These are phyloP conservation scores for Prototheca cutis DNA, from an alignment of 163 green algal species.

Conservation along the genomic window DNA sequence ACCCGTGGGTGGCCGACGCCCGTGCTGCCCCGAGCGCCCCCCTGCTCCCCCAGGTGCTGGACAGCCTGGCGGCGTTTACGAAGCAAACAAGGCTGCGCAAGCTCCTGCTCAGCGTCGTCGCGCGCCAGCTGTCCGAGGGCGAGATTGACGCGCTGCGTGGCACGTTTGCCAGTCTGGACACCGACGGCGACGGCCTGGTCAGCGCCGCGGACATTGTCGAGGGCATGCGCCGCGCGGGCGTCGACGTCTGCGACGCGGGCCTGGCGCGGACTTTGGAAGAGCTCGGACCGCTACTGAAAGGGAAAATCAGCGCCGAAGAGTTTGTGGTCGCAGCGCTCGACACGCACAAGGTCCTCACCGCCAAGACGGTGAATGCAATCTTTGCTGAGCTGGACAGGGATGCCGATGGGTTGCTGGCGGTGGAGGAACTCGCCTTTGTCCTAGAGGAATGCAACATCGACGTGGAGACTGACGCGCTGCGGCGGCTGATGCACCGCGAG, in stretches of 20 bases:
- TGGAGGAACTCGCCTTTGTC: constrained; percentile 21
- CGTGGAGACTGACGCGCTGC: constrained; percentile 9
- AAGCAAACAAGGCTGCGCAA: constrained; percentile 11
- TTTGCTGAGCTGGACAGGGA: constrained; percentile 26
- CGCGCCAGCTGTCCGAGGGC: constrained; percentile 17
- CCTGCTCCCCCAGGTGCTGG: constrained; percentile 22
- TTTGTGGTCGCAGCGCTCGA: constrained; percentile 30
- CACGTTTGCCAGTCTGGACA: constrained; percentile 17
- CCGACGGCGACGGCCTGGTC: constrained; percentile 28
- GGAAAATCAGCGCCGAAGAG: constrained; percentile 23
- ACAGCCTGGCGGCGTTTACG: constrained; percentile 42
- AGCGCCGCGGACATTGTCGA: constrained; percentile 11
- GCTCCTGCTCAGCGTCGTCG: constrained; percentile 26
- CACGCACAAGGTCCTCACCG: constrained; percentile 18
- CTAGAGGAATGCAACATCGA: constrained; percentile 25
- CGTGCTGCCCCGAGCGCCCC: background rate
- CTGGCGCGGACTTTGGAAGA: constrained; percentile 15
- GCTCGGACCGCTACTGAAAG: constrained; percentile 33
- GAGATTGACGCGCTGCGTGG: constrained; percentile 22
- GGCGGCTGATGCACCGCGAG: constrained; percentile 16
- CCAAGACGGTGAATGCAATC: constrained; percentile 18
- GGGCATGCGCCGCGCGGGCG: constrained; percentile 48
- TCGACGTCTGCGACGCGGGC: constrained; percentile 63
- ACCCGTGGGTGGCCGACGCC: constrained; percentile 24
- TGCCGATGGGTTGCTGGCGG: constrained; percentile 15